These are phyloP conservation scores for Ormosia emarginata DNA, from an alignment of 306 rosid genomes.

Conservation along the genomic window DNA sequence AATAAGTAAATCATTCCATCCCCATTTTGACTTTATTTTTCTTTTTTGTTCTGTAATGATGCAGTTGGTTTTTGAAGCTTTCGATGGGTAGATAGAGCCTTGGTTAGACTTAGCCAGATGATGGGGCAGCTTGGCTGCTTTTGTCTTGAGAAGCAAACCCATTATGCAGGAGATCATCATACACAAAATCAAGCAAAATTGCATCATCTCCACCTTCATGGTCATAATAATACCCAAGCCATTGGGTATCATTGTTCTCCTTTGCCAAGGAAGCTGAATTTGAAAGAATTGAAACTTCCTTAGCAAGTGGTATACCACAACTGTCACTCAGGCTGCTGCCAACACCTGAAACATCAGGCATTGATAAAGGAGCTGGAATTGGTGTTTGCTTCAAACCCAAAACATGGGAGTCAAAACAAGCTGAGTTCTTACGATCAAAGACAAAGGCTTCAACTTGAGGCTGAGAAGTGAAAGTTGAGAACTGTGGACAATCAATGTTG, in stretches of 20 bases:
- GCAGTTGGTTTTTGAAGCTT: not conserved
- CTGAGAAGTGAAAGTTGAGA: conserved; percentile 10
- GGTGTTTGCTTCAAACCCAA: not conserved
- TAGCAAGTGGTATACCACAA: not conserved
- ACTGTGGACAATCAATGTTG: not conserved
- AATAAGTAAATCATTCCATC: not conserved
- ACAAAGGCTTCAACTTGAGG: conserved; percentile 4
- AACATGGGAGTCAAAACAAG: not conserved
- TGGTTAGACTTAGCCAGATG: not conserved
- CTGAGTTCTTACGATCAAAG: not conserved
- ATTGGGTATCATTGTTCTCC: not conserved
- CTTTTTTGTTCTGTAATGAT: not conserved
- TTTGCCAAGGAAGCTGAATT: conserved; percentile 1
- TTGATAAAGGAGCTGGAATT: not conserved
- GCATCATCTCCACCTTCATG: conserved; percentile 2
- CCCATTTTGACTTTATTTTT: not conserved
- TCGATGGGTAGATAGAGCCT: not conserved
- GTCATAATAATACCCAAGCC: conserved; percentile 5
- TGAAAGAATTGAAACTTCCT: not conserved
- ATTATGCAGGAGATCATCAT: conserved; percentile 19
- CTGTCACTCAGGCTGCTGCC: not conserved
- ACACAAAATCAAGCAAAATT: conserved; percentile 11
- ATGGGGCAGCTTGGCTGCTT: not conserved
- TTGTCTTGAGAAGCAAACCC: conserved; percentile 23
- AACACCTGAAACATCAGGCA: conserved; percentile 12